A percentile compares a stretch with the other conserved stretches of the same genome.
Evolutionary conservation across 202 grass and related monocot genomes (phyloP).

Genomic region (Cymbopogon flexuosus): DNA sequence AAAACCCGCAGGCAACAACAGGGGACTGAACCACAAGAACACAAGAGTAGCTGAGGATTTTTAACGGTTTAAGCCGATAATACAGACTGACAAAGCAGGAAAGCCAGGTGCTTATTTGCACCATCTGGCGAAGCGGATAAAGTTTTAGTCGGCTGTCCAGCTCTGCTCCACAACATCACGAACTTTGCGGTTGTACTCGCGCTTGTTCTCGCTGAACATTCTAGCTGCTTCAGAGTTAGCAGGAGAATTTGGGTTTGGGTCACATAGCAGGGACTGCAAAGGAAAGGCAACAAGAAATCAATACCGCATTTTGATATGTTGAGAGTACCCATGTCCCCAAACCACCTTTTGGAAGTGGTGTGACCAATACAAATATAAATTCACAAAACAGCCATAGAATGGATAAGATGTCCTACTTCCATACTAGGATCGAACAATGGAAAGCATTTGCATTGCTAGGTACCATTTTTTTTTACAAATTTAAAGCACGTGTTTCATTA

Average conservation of each 20-base stretch:
- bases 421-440: not conserved
- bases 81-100: conserved; percentile 29
- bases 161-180: conserved; percentile 86
- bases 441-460: not conserved
- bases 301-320: not conserved
- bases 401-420: not conserved
- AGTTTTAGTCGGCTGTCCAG: conserved; percentile 72
- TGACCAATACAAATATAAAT: not conserved
- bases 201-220: conserved; percentile 83
- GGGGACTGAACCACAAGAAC: conserved; percentile 4
- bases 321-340: not conserved
- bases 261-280: conserved; percentile 77
- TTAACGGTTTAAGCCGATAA: not conserved
- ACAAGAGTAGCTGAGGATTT: not conserved
- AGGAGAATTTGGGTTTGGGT: conserved; percentile 86
- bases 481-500: not conserved
- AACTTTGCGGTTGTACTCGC: conserved; percentile 87
- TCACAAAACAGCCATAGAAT: not conserved
- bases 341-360: not conserved
- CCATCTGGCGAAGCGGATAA: not conserved
- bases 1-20: not conserved
- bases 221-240: conserved; percentile 88
- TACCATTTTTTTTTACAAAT: not conserved
- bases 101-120: conserved; percentile 32
- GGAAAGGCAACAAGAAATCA: conserved; percentile 10